Conservation (phyloP, 2,329 filamentous ascomycete species). For the Stagonosporopsis vannaccii region DNA sequence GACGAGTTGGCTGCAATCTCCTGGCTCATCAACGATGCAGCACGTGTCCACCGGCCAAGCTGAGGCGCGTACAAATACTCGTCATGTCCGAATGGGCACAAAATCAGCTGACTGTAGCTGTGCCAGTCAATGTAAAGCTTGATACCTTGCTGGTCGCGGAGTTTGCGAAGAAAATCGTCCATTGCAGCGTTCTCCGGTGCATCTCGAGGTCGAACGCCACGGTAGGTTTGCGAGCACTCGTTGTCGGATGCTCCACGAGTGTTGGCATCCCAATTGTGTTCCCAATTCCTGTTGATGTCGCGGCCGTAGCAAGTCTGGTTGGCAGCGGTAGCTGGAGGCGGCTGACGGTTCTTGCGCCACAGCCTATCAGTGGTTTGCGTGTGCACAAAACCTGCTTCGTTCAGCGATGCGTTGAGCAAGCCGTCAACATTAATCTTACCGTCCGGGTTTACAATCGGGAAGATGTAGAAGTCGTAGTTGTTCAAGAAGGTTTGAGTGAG, state of each 20-base stretch:
- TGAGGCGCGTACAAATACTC: constrained; percentile 59
- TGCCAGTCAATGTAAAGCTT: constrained; percentile 71
- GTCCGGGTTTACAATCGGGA: constrained; percentile 44
- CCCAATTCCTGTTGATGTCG: constrained; percentile 48
- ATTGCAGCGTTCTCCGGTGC: constrained; percentile 49
- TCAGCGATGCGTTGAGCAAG: not conserved
- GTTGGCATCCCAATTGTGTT: constrained; percentile 39
- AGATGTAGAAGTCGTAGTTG: constrained; percentile 44
- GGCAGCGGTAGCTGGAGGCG: constrained; percentile 32
- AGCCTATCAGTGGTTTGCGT: constrained; percentile 45
- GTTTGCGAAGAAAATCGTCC: constrained; percentile 53
- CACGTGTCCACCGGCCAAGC: constrained; percentile 57
- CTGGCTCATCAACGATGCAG: constrained; percentile 57
- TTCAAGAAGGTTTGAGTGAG: constrained; percentile 43
- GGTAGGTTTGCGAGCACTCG: constrained; percentile 43
- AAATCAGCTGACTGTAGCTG: constrained; percentile 67
- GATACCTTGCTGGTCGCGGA: constrained; percentile 57
- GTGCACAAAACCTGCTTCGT: constrained; percentile 39
- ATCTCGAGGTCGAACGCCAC: constrained; percentile 37
- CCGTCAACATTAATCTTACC: constrained; percentile 19
- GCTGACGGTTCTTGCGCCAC: constrained; percentile 47
- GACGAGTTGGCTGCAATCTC: constrained; percentile 57
- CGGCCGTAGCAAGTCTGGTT: constrained; percentile 41
- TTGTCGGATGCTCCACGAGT: constrained; percentile 40
- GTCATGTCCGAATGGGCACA: constrained; percentile 66